phyloP scores from a whole-genome alignment of 2,329 filamentous ascomycete species.

The Fusarium sp. region DNA sequence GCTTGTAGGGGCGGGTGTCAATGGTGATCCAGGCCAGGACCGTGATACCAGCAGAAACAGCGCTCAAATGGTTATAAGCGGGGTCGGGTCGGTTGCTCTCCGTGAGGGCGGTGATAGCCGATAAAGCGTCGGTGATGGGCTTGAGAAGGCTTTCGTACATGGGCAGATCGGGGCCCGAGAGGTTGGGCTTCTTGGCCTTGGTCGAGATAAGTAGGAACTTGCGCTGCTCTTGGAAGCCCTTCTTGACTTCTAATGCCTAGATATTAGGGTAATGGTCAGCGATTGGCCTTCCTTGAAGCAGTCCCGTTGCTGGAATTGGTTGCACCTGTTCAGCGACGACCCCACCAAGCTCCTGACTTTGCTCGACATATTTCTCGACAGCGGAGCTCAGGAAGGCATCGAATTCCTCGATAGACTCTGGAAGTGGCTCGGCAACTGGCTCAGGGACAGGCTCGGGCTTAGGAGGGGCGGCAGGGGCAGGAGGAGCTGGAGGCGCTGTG shows the following conservation, averaged over 20 bases:
- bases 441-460: slow-evolving; percentile 45
- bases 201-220: slow-evolving; percentile 89
- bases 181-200: slow-evolving; percentile 91
- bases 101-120: slow-evolving; percentile 81
- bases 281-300: neutral
- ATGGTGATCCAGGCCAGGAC: slow-evolving; percentile 91
- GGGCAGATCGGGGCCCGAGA: slow-evolving; percentile 67
- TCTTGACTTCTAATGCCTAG: slow-evolving; percentile 63
- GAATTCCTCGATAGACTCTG: slow-evolving; percentile 87
- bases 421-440: slow-evolving; percentile 66
- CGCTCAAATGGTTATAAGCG: slow-evolving; percentile 83
- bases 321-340: slow-evolving; percentile 82
- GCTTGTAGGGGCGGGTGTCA: slow-evolving; percentile 83
- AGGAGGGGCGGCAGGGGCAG: slow-evolving; percentile 47
- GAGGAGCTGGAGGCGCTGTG: slow-evolving; percentile 46
- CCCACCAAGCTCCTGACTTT: slow-evolving; percentile 82
- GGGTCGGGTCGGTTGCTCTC: slow-evolving; percentile 82
- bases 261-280: neutral
- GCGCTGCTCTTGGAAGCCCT: slow-evolving; percentile 84
- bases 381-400: slow-evolving; percentile 80
- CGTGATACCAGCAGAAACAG: slow-evolving; percentile 90
- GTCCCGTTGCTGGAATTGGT: neutral
- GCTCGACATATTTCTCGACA: slow-evolving; percentile 80
- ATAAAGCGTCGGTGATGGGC: slow-evolving; percentile 85
- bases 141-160: slow-evolving; percentile 82